A percentile compares a stretch with the other conserved stretches of the same genome.
Evolutionary conservation across 73 alveolate genomes (phyloP).

Genomic region (Diophrys sp.): DNA sequence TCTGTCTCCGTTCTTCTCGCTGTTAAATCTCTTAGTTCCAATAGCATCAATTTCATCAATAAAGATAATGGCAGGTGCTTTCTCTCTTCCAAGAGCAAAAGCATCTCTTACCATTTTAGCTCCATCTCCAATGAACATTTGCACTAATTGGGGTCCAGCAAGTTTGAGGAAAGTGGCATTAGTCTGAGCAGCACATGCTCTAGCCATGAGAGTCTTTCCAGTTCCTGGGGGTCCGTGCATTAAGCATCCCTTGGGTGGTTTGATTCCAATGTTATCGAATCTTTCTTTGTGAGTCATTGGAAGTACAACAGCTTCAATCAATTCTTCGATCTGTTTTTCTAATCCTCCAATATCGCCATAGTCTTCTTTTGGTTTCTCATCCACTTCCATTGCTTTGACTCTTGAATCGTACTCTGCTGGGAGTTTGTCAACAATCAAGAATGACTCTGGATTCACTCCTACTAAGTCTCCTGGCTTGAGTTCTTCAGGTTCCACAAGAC

Average conservation of each 20-base stretch:
- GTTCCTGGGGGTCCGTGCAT: constrained; percentile 99
- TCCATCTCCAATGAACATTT: constrained; percentile 99
- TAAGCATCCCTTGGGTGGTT: constrained; percentile 99
- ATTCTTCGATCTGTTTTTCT: constrained; percentile 98
- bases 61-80: constrained; percentile 97
- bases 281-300: constrained; percentile 99
- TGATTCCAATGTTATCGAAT: constrained; percentile 98
- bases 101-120: constrained; percentile 99
- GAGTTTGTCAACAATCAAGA: constrained; percentile 96
- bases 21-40: constrained; percentile 96
- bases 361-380: constrained; percentile 99
- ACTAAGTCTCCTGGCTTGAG: constrained; percentile 98
- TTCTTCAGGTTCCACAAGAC: constrained; percentile 97
- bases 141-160: constrained; percentile 99
- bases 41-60: constrained; percentile 99
- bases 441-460: constrained; percentile 99
- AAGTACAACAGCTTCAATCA: constrained; percentile 98
- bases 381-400: constrained; percentile 98
- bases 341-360: constrained; percentile 99
- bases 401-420: constrained; percentile 98
- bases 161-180: constrained; percentile 98
- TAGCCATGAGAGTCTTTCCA: constrained; percentile 99
- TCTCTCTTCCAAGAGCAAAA: constrained; percentile 98
- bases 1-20: constrained; percentile 94
- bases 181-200: constrained; percentile 99